Percentiles rank a stretch among this genome's conserved stretches.
These are phyloP conservation scores for Candida rishiriensis DNA, from an alignment of 805 yeast genomes.

Conservation along the genomic window DNA sequence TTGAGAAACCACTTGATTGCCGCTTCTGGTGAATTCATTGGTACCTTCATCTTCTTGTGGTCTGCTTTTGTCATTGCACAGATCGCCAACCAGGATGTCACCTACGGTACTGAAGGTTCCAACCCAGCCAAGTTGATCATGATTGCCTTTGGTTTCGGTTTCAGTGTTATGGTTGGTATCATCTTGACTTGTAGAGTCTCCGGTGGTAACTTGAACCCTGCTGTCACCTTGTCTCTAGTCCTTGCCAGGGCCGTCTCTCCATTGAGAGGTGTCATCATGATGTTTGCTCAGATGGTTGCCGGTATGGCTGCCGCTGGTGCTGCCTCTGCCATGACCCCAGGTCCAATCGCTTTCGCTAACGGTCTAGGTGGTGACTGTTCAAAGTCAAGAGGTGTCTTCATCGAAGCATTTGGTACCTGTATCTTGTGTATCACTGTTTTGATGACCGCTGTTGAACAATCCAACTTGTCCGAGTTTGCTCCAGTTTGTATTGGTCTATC, in stretches of 20 bases:
- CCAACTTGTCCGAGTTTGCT: slow-evolving; percentile 69
- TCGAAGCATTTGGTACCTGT: slow-evolving; percentile 78
- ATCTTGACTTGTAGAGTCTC: slow-evolving; percentile 68
- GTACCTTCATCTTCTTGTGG: slow-evolving; percentile 82
- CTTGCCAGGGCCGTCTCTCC: slow-evolving; percentile 72
- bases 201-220: slow-evolving; percentile 90
- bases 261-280: slow-evolving; percentile 61
- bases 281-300: slow-evolving; percentile 67
- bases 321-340: slow-evolving; percentile 82
- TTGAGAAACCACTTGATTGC: slow-evolving; percentile 62
- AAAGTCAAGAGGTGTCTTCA: slow-evolving; percentile 67
- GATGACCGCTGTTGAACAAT: slow-evolving; percentile 81
- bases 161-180: slow-evolving; percentile 73
- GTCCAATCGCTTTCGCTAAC: slow-evolving; percentile 66
- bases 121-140: slow-evolving; percentile 64
- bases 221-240: slow-evolving; percentile 72
- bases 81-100: slow-evolving; percentile 53
- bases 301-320: slow-evolving; percentile 94
- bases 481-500: slow-evolving; percentile 82
- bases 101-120: slow-evolving; percentile 28
- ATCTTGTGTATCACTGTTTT: slow-evolving; percentile 71
- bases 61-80: slow-evolving; percentile 80
- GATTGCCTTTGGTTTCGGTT: slow-evolving; percentile 86
- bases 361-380: slow-evolving; percentile 69
- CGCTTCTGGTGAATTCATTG: slow-evolving; percentile 75